Base-by-base conservation (phyloP, 495 filamentous ascomycete species). In the Daldinia grandis region DNA sequence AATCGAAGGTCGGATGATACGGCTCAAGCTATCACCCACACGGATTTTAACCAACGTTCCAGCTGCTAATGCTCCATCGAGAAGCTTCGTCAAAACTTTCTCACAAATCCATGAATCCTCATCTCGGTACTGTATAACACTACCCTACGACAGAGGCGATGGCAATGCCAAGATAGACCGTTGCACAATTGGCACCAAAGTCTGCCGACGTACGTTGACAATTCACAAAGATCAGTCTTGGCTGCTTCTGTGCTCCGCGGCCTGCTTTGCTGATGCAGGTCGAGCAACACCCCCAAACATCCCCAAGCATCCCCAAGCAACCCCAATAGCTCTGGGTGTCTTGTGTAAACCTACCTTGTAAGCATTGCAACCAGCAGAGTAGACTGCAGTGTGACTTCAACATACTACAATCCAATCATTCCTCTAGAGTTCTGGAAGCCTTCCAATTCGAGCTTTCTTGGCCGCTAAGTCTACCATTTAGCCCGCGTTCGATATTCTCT, bases 401-500 rank as follows among this genome's bases (percentile, higher is more conserved):
- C 55, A 69, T 69, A 38, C 65, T 69, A 71, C 71, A 62, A 65
- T 58, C 69, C 63, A 72, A 72, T 66, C 61, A 66, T 64, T 64
- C 73, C 67, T 62, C 67, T 59, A 55, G 53, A 59, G 64, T 76
- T 76, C 74, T 76, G 72, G 74, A 76, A 76, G 74, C 74, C 74
- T 76, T 76, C 74, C 74, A 57, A 68, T 69, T 76, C 56, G 53
- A 66, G 74, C 31, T 47, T 60, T 72, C 54, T 68, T 69, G 49
- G 68, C 74, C 74, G 74, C 65, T 35, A 57, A 70, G 37, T 58
- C 55, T 68, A 69, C 71, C 74, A 76, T 72, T 64, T 50, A 24
- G 56, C 62, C 60, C 64, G 19, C 49, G 24, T 50, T 44, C 57
- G 58, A 58, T 54, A 24, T 10, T 70, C 44, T 54, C 31, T 62